Evolutionary conservation across 2,329 filamentous ascomycete species (phyloP), one percentile per base, ranked within the genome.

Genomic region (Pseudogymnoascus sp.): DNA sequence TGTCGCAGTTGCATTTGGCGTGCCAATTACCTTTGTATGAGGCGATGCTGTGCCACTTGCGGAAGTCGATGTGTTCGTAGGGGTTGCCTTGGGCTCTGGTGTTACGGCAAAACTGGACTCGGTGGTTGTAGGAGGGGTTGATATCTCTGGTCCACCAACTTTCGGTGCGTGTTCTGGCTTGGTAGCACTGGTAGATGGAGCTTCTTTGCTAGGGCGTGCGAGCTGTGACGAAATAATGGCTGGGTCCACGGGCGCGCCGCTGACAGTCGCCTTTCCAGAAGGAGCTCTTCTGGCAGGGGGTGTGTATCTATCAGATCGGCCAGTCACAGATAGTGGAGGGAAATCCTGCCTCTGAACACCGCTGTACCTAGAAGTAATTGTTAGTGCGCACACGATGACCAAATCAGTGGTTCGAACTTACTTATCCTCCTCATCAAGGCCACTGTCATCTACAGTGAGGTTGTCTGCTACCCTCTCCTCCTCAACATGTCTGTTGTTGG

Each of bases 161-260:
- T 38, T 38, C 39, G 58, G 61, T 62, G 55, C 7, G 12, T 33
- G 36, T 31, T 60, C 38, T 17, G 63, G 39, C 36, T 71, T 72
- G 10, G 66, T 35, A 12, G 60, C 29, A 29, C 58, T 60, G 60
- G 66, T 44, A 70, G 69, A 65, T 72, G 73, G 8, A 70, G 66
- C 60, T 68, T 71, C 35, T 60, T 68, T 70, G 27, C 35, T 41
- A 17, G 82, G 78, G 51, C 80, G 79, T 33, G 81, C 78, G 63
- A 96, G 79, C 71, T 92, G 88, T n/a, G 91, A 87, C 5, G 91
- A 93, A 70, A 97, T 95, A 71, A 96, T 96, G 35, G 92, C 90
- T 64, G 91, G 91, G 72, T 96, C 91, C 59, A 93, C 84, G 12
- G 90, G 90, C 41, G 86, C 90, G 44, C 91, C 89, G 66, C 85